Conservation (phyloP, 2,329 filamentous ascomycete species). For the Diaporthe capsici region DNA sequence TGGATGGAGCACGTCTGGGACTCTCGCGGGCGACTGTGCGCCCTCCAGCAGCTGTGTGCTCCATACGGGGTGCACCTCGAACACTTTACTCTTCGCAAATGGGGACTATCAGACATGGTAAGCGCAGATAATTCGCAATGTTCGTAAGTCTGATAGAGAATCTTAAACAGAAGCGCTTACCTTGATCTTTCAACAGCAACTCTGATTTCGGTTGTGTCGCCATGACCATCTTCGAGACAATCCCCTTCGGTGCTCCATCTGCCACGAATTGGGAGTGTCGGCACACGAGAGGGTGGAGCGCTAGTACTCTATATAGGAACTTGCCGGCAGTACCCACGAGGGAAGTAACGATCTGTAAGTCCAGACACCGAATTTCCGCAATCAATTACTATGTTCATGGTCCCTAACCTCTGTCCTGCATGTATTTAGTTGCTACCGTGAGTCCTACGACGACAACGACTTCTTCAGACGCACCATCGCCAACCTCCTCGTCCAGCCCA, state of each 20-base stretch:
- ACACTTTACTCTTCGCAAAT: background rate
- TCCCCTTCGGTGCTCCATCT: background rate
- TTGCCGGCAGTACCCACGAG: background rate
- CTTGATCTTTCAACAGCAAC: background rate
- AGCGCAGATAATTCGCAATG: too few species aligned
- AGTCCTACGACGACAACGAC: background rate
- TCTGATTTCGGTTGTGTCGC: background rate
- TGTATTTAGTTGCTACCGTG: background rate
- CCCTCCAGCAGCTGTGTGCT: background rate
- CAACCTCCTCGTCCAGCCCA: background rate
- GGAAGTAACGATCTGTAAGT: background rate
- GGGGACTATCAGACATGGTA: background rate
- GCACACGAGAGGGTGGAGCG: background rate
- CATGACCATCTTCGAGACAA: background rate
- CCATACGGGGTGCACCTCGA: background rate
- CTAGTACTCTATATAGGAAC: background rate
- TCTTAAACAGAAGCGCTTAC: background rate
- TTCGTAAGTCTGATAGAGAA: too few species aligned
- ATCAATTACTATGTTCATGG: background rate
- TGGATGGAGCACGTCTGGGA: background rate
- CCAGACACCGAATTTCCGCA: background rate
- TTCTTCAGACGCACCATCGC: background rate
- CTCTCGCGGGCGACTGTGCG: background rate
- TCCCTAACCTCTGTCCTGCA: background rate
- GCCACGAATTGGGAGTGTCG: background rate